Conservation (phyloP, 1,284 basidiomycete genomes). For the Puccinia coronata region DNA sequence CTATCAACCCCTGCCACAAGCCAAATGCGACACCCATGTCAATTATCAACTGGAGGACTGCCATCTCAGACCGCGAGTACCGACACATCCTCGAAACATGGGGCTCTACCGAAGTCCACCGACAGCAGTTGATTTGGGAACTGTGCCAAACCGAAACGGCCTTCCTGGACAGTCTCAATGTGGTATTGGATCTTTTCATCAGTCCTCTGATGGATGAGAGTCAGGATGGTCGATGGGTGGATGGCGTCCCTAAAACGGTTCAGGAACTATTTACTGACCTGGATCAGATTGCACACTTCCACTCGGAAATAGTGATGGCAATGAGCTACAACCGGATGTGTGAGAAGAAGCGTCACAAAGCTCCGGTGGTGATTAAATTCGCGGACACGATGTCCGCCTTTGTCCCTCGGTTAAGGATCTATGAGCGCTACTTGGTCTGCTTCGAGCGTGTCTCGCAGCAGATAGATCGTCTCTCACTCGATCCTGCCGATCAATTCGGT, state of each 20-base stretch:
- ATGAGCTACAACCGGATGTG: conserved; percentile 15
- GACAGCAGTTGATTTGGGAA: conserved; percentile 71
- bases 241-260: conserved; percentile 66
- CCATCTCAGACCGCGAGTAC: conserved; percentile 9
- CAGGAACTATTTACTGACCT: conserved; percentile 77
- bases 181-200: conserved; percentile 70
- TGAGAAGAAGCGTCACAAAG: conserved; percentile 11
- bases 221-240: conserved; percentile 63
- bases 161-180: conserved; percentile 69
- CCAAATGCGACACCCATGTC: neutral
- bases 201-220: conserved; percentile 62
- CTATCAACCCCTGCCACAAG: neutral
- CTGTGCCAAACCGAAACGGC: conserved; percentile 69
- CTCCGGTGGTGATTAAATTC: conserved; percentile 61
- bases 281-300: conserved; percentile 69
- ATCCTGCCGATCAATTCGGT: conserved; percentile 66
- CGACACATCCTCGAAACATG: conserved; percentile 11
- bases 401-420: conserved; percentile 65
- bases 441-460: conserved; percentile 67
- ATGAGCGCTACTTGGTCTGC: conserved; percentile 78
- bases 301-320: neutral
- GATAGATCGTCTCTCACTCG: conserved; percentile 59
- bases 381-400: conserved; percentile 67
- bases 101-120: conserved; percentile 64
- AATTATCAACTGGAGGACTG: conserved; percentile 23